These are phyloP conservation scores for Wickerhamiella vanderwaltii DNA, from an alignment of 805 yeast genomes.

Conservation along the genomic window DNA sequence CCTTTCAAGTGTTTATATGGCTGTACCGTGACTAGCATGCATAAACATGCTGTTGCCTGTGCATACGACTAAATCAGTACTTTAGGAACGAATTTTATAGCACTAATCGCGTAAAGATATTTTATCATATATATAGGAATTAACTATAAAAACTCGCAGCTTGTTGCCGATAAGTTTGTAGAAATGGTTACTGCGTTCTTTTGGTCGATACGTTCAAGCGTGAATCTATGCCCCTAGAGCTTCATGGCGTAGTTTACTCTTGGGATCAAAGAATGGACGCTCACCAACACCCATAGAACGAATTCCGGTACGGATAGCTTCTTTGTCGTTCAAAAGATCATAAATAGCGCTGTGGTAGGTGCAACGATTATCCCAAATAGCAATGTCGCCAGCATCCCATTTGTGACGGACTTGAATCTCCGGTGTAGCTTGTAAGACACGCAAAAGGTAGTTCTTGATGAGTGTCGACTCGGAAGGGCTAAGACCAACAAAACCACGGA, in stretches of 20 bases:
- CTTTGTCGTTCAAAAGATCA: slow-evolving; percentile 9
- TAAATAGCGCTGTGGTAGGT: slow-evolving; percentile 38
- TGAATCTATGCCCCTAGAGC: slow-evolving; percentile 12
- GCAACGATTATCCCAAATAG: slow-evolving; percentile 50
- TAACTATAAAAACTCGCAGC: too few relatives aligned
- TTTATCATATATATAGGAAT: too few relatives aligned
- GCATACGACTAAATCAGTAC: too few relatives aligned
- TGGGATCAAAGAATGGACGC: slow-evolving; percentile 19
- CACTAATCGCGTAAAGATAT: too few relatives aligned
- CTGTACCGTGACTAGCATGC: too few relatives aligned
- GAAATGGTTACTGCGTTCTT: too few relatives aligned
- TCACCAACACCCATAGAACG: slow-evolving; percentile 21
- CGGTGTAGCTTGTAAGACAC: slow-evolving; percentile 12
- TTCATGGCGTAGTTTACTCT: slow-evolving; percentile 21
- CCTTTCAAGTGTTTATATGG: too few relatives aligned
- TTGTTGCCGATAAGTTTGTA: too few relatives aligned
- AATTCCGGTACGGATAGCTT: slow-evolving; percentile 17
- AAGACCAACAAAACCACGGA: slow-evolving; percentile 36
- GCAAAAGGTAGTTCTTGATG: slow-evolving; percentile 32
- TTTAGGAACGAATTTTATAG: too few relatives aligned
- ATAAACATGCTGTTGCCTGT: too few relatives aligned
- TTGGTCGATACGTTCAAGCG: too few relatives aligned
- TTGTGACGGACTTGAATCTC: slow-evolving; percentile 30
- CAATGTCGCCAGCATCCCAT: slow-evolving; percentile 43
- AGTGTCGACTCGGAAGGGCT: slow-evolving; percentile 37